Percentiles rank a stretch among this genome's conserved stretches.
These are phyloP conservation scores for Zygosaccharomyces gambellarensis DNA, from an alignment of 805 yeast genomes.

Conservation along the genomic window DNA sequence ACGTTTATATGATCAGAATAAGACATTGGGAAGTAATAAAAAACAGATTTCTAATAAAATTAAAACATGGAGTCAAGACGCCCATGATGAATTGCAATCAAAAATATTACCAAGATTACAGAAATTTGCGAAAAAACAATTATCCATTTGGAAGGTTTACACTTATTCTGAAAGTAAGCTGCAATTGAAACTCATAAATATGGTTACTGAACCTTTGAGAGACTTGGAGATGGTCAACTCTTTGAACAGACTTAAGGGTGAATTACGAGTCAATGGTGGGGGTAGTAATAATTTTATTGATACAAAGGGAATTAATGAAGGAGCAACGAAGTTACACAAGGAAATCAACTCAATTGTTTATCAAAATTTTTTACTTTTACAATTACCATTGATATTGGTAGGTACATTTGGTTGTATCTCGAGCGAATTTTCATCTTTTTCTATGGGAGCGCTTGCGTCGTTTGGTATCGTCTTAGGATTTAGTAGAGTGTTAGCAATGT, in stretches of 20 bases:
- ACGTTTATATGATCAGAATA: conserved; percentile 17
- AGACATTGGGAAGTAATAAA: conserved; percentile 16
- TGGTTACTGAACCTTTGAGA: conserved; percentile 23
- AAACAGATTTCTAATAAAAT: conserved; percentile 19
- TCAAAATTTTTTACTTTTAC: conserved; percentile 30
- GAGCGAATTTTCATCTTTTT: conserved; percentile 28
- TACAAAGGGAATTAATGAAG: conserved; percentile 15
- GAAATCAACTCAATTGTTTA: conserved; percentile 25
- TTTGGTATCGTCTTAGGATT: conserved; percentile 33
- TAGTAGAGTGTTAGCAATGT: conserved; percentile 30
- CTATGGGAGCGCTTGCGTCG: conserved; percentile 33
- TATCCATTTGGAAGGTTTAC: conserved; percentile 34
- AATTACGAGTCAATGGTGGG: conserved; percentile 19
- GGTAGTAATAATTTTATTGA: conserved; percentile 17
- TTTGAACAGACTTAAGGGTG: conserved; percentile 34
- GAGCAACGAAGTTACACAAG: conserved; percentile 22
- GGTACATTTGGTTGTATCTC: conserved; percentile 29
- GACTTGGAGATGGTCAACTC: conserved; percentile 25
- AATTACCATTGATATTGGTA: conserved; percentile 29
- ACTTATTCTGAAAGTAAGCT: conserved; percentile 30
- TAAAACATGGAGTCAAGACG: conserved; percentile 27
- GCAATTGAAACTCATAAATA: conserved; percentile 24
- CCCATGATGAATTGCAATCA: conserved; percentile 32
- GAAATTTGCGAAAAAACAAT: conserved; percentile 23
- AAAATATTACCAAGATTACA: conserved; percentile 27